phyloP scores from a whole-genome alignment of 2,329 filamentous ascomycete genomes.

The Pseudogymnoascus sp. region DNA sequence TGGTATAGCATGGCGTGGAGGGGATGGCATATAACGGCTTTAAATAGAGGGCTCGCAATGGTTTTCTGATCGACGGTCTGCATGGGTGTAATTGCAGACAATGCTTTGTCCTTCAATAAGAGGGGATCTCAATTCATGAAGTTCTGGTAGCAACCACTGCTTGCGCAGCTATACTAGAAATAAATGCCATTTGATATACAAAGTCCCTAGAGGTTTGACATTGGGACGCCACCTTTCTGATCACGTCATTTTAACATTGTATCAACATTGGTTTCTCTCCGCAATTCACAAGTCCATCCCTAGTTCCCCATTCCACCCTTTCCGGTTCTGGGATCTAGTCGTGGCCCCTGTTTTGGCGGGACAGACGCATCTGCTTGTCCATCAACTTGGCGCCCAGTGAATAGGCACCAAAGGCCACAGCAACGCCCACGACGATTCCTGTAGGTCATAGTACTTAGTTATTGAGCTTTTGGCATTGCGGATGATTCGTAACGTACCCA shows the following conservation, averaged over 20 bases:
- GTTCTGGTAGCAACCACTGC: not conserved
- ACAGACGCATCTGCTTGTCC: conserved; percentile 88
- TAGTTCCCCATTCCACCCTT: not conserved
- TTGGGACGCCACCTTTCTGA: conserved; percentile 5
- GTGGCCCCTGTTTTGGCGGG: conserved; percentile 47
- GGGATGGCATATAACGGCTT: not conserved
- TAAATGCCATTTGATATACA: conserved; percentile 8
- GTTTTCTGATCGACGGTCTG: not conserved
- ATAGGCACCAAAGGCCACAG: conserved; percentile 72
- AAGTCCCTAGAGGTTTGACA: conserved; percentile 7
- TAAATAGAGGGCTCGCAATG: conserved; percentile 12
- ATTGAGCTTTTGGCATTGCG: conserved; percentile 11
- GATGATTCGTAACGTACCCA: conserved; percentile 55
- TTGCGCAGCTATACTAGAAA: not conserved
- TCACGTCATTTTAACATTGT: conserved; percentile 5
- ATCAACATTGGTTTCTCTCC: conserved; percentile 7
- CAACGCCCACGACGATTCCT: conserved; percentile 80
- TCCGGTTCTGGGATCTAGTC: conserved; percentile 20
- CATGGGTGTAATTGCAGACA: not conserved
- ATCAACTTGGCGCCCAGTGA: conserved; percentile 73
- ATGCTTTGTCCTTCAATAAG: not conserved
- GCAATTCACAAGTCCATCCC: not conserved
- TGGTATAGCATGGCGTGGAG: not conserved
- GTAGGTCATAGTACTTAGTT: conserved; percentile 31
- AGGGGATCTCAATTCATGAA: not conserved